These are phyloP conservation scores for Diddensiella caesifluorescens DNA, from an alignment of 805 yeast species.

Conservation along the genomic window DNA sequence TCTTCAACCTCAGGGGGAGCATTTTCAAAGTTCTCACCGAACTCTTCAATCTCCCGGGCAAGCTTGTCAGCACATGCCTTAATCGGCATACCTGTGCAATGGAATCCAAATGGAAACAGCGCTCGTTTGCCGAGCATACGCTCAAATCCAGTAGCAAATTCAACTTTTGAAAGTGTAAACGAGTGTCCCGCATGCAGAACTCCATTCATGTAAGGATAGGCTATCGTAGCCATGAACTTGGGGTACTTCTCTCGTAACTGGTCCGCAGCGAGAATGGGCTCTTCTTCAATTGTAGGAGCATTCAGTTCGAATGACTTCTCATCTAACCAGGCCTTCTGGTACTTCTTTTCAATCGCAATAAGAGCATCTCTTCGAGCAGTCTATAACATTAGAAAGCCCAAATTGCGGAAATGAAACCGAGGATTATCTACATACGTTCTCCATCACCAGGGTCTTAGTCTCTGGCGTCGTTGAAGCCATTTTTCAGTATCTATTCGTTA, in stretches of 20 bases:
- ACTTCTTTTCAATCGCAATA: constrained; percentile 80
- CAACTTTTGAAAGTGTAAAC: constrained; percentile 90
- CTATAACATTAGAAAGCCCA: constrained; percentile 10
- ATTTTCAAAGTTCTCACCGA: constrained; percentile 75
- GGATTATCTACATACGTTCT: constrained; percentile 23
- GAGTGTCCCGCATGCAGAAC: constrained; percentile 96
- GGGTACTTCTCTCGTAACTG: constrained; percentile 76
- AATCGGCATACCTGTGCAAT: constrained; percentile 99
- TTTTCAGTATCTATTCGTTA: too few species aligned
- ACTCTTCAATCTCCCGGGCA: constrained; percentile 83
- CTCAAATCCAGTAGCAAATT: constrained; percentile 88
- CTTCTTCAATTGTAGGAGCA: constrained; percentile 75
- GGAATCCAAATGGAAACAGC: constrained; percentile 94
- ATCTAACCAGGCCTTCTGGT: constrained; percentile 81
- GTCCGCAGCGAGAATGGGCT: constrained; percentile 52
- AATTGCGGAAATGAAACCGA: too few species aligned
- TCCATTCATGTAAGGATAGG: constrained; percentile 99
- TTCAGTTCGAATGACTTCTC: constrained; percentile 81
- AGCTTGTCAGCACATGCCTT: constrained; percentile 91
- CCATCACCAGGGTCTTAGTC: constrained; percentile 27
- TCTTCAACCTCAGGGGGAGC: constrained; percentile 51
- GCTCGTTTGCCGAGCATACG: constrained; percentile 92
- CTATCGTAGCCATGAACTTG: constrained; percentile 89
- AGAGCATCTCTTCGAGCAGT: constrained; percentile 94
- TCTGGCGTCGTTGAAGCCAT: constrained; percentile 13